Evolutionary conservation across 2,329 filamentous ascomycete genomes (phyloP).

Genomic region (Fusarium nygamai): DNA sequence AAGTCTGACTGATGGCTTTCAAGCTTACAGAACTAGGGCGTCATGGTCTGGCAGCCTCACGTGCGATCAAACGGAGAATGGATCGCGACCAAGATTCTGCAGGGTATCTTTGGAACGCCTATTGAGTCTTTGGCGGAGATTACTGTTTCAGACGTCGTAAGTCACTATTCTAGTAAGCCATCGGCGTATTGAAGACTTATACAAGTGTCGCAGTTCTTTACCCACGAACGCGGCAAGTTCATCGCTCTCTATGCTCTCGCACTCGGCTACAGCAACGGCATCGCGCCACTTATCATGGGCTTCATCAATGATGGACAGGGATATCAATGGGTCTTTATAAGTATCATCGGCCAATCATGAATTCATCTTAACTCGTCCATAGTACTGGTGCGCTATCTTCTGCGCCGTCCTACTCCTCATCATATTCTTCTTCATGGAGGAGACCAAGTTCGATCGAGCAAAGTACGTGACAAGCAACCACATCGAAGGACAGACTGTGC

Average conservation of each 20-base stretch:
- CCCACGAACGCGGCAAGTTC: not conserved
- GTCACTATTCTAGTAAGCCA: fast-evolving
- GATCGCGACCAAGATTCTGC: not conserved
- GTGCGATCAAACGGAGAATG: not conserved
- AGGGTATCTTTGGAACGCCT: not conserved
- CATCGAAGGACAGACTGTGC: not conserved
- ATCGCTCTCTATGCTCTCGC: not conserved
- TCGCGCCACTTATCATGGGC: not conserved
- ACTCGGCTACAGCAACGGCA: not conserved
- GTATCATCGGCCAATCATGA: too few relatives aligned
- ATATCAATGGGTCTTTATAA: not conserved
- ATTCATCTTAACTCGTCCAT: too few relatives aligned
- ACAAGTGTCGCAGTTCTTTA: not conserved
- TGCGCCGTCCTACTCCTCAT: not conserved
- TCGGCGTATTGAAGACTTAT: fast-evolving
- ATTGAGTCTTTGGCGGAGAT: not conserved
- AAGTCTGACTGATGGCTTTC: fast-evolving
- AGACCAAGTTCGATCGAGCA: not conserved
- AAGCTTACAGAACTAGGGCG: not conserved
- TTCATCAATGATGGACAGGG: not conserved
- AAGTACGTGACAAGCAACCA: not conserved
- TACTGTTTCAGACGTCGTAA: not conserved
- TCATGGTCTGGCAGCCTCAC: not conserved
- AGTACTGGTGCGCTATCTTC: not conserved
- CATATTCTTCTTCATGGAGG: not conserved